Evolutionary conservation across 495 filamentous ascomycete genomes (phyloP).

Genomic region (Aspergillus nidulans): DNA sequence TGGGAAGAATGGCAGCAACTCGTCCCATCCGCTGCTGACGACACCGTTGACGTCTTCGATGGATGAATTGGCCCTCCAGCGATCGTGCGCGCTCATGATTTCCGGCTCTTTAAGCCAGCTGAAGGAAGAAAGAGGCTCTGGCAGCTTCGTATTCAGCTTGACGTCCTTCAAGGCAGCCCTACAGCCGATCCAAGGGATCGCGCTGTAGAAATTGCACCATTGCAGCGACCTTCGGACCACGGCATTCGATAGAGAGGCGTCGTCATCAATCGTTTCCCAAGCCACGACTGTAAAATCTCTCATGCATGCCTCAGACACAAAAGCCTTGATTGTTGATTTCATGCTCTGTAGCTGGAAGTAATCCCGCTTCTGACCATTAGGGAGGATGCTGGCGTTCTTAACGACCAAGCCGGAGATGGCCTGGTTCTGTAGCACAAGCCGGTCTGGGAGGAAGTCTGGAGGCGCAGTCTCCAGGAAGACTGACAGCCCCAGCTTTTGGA

Average conservation of each 20-base stretch:
- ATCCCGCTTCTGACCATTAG: conserved; percentile 43
- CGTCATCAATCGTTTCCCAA: conserved; percentile 55
- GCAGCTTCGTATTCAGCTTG: conserved; percentile 26
- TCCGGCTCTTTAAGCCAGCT: conserved; percentile 53
- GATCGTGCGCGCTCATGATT: conserved; percentile 49
- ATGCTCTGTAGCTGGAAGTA: conserved; percentile 44
- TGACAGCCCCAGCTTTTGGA: conserved; percentile 36
- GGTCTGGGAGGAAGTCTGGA: conserved; percentile 44
- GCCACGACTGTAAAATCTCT: conserved; percentile 42
- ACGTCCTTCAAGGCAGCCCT: conserved; percentile 39
- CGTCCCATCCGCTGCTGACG: conserved; percentile 23
- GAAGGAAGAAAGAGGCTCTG: conserved; percentile 49
- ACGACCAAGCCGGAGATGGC: conserved; percentile 44
- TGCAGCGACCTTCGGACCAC: conserved; percentile 49
- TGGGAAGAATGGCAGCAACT: conserved; percentile 27
- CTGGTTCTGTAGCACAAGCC: conserved; percentile 29
- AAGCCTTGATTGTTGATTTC: conserved; percentile 46
- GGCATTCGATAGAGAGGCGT: conserved; percentile 42
- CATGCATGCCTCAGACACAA: conserved; percentile 50
- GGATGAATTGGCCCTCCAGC: conserved; percentile 42
- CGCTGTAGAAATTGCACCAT: conserved; percentile 56
- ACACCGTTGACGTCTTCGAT: conserved; percentile 19
- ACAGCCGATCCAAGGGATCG: conserved; percentile 47
- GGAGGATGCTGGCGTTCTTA: conserved; percentile 46
- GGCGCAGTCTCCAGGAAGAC: conserved; percentile 48